Base-by-base conservation (phyloP, 768 basidiomycete genomes). In the Psilocybe azurescens region DNA sequence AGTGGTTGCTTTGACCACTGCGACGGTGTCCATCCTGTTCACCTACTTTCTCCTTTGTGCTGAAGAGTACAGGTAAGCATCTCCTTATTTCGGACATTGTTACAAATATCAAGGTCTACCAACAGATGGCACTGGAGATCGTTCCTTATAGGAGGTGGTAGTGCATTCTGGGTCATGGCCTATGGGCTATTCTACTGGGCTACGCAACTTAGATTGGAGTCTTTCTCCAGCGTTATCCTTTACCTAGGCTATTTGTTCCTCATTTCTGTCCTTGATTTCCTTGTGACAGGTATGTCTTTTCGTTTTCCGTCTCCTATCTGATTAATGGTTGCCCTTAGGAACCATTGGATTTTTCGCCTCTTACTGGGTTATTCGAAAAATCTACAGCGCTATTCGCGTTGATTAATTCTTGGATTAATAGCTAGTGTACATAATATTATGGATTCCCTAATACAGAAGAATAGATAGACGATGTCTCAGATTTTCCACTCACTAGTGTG, bases 41-140 rank as follows among this genome's bases (percentile, higher is more conserved):
- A 89, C 89, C 3, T 95, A 99, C 77, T 97, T 98, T 77, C 81
- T 87, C 55, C 83, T 99, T 14, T 98, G 96, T 64, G 91, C 94
- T 5, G 97, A 98, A 74, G 95, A 99, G 69, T 98, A 97, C 73
- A 81, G 93, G 90, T 93, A 57, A 59, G 83, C 39, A 3, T 52
- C 16, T 48, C 48, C 59, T 53, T 56, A 30, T 47, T 30, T 10
- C 44, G 60, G 30, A 9, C 11, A 11, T 44, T 24, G 32, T 46
- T 56, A 55, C 32, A 36, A 32, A 56, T 38, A 46, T 48, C 46
- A 4, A 53, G 13, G 24, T n/a, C 28, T 58, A 16, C 5, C 30
- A 30, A 28, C 62, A 92, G 94, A 61, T 99, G 96, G 96, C 96
- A 99, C 61, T 99, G 97, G 97, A 87, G 94, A 49, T 85, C 94